Percentiles rank a stretch among this genome's conserved stretches.
These are phyloP conservation scores for Wickerhamomyces chaumierensis DNA, from an alignment of 805 yeast species.

Conservation along the genomic window DNA sequence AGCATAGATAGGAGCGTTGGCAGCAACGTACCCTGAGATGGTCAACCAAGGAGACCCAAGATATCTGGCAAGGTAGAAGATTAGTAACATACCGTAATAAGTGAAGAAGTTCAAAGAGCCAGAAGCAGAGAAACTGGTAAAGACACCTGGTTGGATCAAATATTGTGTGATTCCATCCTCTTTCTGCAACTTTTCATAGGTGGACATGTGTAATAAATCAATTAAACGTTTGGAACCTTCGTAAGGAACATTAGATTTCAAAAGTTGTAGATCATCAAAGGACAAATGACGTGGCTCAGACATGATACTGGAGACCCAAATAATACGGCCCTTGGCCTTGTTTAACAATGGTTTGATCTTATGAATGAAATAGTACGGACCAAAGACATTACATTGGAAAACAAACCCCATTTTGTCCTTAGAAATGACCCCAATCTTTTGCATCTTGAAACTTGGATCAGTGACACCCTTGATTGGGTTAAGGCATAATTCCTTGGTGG, in stretches of 20 bases:
- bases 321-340: conserved; percentile 47
- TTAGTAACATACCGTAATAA: conserved; percentile 71
- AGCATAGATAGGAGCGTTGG: conserved; percentile 73
- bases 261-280: conserved; percentile 61
- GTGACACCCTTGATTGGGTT: conserved; percentile 81
- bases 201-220: conserved; percentile 71
- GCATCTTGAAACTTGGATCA: conserved; percentile 76
- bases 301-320: conserved; percentile 84
- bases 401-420: conserved; percentile 75
- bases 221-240: conserved; percentile 87
- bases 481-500: conserved; percentile 50
- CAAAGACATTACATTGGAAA: conserved; percentile 94
- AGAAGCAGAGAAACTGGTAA: conserved; percentile 71
- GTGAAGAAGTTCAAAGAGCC: conserved; percentile 69
- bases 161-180: conserved; percentile 53
- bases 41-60: conserved; percentile 85
- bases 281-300: conserved; percentile 67
- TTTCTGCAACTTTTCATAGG: conserved; percentile 39
- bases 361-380: conserved; percentile 79
- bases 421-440: conserved; percentile 65
- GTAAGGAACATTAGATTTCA: conserved; percentile 56
- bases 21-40: conserved; percentile 80
- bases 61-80: conserved; percentile 75
- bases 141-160: conserved; percentile 89
- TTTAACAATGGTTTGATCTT: conserved; percentile 45